Evolutionary conservation across 441 rosid genomes (phyloP), one percentile per base, ranked within the genome.

Genomic region (Gossypium laxum): DNA sequence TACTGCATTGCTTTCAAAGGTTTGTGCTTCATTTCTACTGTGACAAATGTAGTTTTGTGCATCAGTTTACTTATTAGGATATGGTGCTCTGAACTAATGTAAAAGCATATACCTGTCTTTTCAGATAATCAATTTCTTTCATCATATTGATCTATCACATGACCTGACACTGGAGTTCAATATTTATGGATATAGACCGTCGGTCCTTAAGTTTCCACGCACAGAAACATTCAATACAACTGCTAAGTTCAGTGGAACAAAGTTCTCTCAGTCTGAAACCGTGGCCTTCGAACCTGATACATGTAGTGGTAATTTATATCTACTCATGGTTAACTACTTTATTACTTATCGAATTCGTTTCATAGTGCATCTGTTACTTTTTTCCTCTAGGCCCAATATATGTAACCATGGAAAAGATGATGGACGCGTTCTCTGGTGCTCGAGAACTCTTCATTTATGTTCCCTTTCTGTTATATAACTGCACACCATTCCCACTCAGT

Each of bases 381-480:
- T 56, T 52, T 52, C 60, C 82, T 78, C 51, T 72, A 93, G 98
- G 97, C 77, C 81, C 92, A 15, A 74, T 89, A 48, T 72, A 85
- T 86, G 88, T 87, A 59, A 83, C 87, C 4, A 80, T 89, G 68
- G 97, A 94, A 83, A 90, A 89, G 83, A 83, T 76, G 70, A 80
- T 94, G 97, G 96, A 94, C 76, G 89, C 85, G 24, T 84, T 88
- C 69, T 91, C 97, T 80, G 96, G 98, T 80, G 88, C 93, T 48
- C 88, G 98, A 52, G 96, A 91, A 75, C 86, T 94, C 71, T 85
- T 78, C 69, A 77, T 94, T 76, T 91, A 65, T 75, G 97, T 89
- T 73, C 95, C 98, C 51, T 90, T 83, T 82, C 77, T 91, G 54
- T 78, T 94, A 67, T 91, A 88, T 72, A 94, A 94, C 74, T 94